Evolutionary conservation across 2,329 filamentous ascomycete species (phyloP).

Genomic region (Colletotrichum lupini): DNA sequence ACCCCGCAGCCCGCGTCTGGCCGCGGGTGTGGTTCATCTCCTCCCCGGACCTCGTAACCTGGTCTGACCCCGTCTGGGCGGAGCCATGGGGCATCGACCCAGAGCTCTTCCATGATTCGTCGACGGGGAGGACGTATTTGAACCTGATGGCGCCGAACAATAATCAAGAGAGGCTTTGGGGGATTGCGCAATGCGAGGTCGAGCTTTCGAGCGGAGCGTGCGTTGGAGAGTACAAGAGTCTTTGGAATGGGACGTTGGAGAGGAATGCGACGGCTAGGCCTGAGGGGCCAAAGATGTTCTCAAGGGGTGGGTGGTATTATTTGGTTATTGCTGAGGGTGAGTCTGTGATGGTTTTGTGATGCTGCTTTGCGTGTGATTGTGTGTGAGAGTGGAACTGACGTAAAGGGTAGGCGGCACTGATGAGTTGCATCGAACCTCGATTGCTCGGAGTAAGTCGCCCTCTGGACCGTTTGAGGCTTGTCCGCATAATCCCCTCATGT

Average conservation of each 20-base stretch:
- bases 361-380: background rate
- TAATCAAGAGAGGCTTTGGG: slow-evolving; percentile 37
- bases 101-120: slow-evolving; percentile 33
- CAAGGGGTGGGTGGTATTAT: slow-evolving; percentile 13
- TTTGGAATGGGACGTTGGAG: slow-evolving; percentile 40
- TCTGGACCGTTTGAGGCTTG: slow-evolving; percentile 50
- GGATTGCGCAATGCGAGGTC: slow-evolving; percentile 38
- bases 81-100: slow-evolving; percentile 33
- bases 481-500: slow-evolving; percentile 49
- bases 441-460: slow-evolving; percentile 47
- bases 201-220: slow-evolving; percentile 34
- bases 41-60: slow-evolving; percentile 33
- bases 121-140: slow-evolving; percentile 35
- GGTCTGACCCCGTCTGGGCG: slow-evolving; percentile 24
- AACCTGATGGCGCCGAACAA: slow-evolving; percentile 38
- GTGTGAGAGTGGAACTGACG: background rate
- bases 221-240: slow-evolving; percentile 31
- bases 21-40: slow-evolving; percentile 43
- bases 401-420: slow-evolving; percentile 51
- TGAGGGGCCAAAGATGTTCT: slow-evolving; percentile 34
- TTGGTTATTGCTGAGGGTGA: slow-evolving; percentile 20
- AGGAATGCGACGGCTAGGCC: slow-evolving; percentile 30
- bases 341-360: background rate
- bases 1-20: slow-evolving; percentile 49
- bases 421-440: slow-evolving; percentile 48